Evolutionary conservation across 192 early-diverging fungal genomes (phyloP).

Genomic region (Coemansia sp.): DNA sequence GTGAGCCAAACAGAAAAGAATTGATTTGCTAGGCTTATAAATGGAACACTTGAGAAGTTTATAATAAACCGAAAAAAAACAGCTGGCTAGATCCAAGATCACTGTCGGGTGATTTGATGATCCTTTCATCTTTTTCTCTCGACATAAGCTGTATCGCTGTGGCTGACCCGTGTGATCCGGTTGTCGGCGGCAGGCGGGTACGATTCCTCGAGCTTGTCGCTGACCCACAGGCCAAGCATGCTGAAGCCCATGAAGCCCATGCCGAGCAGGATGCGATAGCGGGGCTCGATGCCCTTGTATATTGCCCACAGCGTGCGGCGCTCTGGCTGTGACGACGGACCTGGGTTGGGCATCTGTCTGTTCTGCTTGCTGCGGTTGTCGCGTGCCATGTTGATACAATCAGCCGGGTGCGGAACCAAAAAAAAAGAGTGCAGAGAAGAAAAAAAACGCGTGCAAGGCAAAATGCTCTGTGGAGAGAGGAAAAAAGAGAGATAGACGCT

Average conservation of each 20-base stretch:
- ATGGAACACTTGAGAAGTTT: not conserved
- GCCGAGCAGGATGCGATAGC: conserved; percentile 50
- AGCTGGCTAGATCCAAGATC: not conserved
- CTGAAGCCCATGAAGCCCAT: conserved; percentile 56
- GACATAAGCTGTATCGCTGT: conserved; percentile 15
- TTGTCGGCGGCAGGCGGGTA: conserved; percentile 37
- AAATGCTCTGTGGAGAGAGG: too few relatives aligned
- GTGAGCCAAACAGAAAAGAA: too few relatives aligned
- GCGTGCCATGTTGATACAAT: not conserved
- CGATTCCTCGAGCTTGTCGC: conserved; percentile 45
- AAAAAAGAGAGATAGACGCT: too few relatives aligned
- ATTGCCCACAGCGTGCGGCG: conserved; percentile 42
- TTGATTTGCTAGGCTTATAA: not conserved
- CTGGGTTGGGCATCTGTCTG: conserved; percentile 1
- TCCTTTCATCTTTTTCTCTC: conserved; percentile 3
- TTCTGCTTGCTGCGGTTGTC: not conserved
- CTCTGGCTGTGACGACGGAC: conserved; percentile 5
- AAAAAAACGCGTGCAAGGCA: too few relatives aligned
- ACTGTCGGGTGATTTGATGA: not conserved
- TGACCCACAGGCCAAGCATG: conserved; percentile 51
- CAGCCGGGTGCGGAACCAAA: too few relatives aligned
- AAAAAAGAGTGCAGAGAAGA: too few relatives aligned
- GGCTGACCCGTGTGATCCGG: conserved; percentile 36
- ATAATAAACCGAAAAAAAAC: not conserved
- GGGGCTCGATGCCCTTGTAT: conserved; percentile 52